Percentiles rank a stretch among this genome's conserved stretches.
Evolutionary conservation across 2,329 filamentous ascomycete genomes (phyloP).

Genomic region (Sclerotiophoma versabilis): DNA sequence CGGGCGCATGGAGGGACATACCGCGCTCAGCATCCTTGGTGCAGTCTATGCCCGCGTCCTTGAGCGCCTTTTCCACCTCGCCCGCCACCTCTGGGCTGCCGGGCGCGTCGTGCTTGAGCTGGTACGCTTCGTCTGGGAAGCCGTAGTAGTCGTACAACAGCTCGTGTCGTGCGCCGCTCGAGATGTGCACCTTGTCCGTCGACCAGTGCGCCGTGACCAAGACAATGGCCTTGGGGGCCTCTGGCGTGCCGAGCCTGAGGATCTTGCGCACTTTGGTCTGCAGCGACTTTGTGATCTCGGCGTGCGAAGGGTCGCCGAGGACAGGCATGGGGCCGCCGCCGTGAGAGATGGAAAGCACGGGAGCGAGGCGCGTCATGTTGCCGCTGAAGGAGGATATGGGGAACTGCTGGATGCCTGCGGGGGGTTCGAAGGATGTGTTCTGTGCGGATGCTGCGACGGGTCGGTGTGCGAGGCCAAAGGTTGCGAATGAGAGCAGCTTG

Average conservation of each 20-base stretch:
- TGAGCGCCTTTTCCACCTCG: conserved; percentile 57
- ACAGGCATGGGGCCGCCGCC: conserved; percentile 64
- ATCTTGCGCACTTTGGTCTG: conserved; percentile 62
- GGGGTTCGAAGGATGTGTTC: conserved; percentile 36
- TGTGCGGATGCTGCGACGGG: conserved; percentile 19
- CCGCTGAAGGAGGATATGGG: conserved; percentile 28
- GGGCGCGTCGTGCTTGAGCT: conserved; percentile 63
- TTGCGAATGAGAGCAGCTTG: conserved; percentile 22
- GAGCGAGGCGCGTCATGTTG: conserved; percentile 46
- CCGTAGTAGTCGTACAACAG: conserved; percentile 67
- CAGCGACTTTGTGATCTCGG: conserved; percentile 60
- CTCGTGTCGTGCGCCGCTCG: conserved; percentile 56
- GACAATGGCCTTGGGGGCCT: conserved; percentile 61
- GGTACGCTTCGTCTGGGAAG: conserved; percentile 64
- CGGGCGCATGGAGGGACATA: conserved; percentile 19
- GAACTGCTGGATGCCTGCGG: conserved; percentile 37
- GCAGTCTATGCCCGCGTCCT: conserved; percentile 54
- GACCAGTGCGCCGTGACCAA: conserved; percentile 68
- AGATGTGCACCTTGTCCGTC: conserved; percentile 59
- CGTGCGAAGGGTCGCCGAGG: conserved; percentile 62
- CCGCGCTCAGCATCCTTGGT: conserved; percentile 43
- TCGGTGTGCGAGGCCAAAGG: conserved; percentile 13
- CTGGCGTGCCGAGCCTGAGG: conserved; percentile 60
- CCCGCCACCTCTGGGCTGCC: conserved; percentile 63
- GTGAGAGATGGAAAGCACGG: conserved; percentile 51